Conservation (phyloP, 2,329 filamentous ascomycete genomes). For the Pyrenochaeta sp. region DNA sequence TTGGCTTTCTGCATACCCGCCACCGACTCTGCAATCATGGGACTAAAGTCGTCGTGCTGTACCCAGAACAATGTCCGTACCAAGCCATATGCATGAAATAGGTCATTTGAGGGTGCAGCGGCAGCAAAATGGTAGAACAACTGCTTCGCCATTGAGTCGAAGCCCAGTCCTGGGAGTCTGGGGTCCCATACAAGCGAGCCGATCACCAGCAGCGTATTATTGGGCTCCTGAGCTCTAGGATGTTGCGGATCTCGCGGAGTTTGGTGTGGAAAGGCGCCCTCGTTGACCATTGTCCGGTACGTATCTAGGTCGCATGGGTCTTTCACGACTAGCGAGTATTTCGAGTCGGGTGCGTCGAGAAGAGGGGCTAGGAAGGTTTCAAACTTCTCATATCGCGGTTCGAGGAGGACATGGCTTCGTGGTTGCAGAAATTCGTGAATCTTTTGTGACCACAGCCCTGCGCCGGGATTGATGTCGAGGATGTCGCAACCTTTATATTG, state of each 20-base stretch:
- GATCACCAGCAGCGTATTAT: constrained; percentile 74
- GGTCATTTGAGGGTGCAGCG: constrained; percentile 64
- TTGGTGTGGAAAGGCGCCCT: constrained; percentile 66
- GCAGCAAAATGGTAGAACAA: constrained; percentile 69
- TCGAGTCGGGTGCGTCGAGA: constrained; percentile 50
- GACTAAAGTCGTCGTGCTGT: constrained; percentile 66
- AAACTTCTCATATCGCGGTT: constrained; percentile 71
- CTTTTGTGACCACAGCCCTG: constrained; percentile 79
- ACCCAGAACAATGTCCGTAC: constrained; percentile 82
- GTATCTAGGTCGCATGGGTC: constrained; percentile 34
- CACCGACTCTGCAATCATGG: constrained; percentile 67
- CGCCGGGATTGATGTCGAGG: constrained; percentile 85
- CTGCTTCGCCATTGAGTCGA: constrained; percentile 66
- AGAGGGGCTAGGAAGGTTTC: constrained; percentile 64
- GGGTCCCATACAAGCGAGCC: constrained; percentile 47
- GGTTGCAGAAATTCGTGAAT: constrained; percentile 79
- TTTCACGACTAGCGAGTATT: constrained; percentile 56
- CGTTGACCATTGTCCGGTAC: constrained; percentile 63
- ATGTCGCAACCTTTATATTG: constrained; percentile 82
- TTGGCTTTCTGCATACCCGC: constrained; percentile 64
- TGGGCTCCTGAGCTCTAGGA: constrained; percentile 60
- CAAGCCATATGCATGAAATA: constrained; percentile 79
- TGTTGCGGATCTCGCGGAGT: constrained; percentile 49
- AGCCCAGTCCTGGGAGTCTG: constrained; percentile 57
- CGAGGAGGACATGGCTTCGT: constrained; percentile 83